These are phyloP conservation scores for Zygosaccharomyces pseudobailii DNA, from an alignment of 1,139 yeast genomes.

Conservation along the genomic window DNA sequence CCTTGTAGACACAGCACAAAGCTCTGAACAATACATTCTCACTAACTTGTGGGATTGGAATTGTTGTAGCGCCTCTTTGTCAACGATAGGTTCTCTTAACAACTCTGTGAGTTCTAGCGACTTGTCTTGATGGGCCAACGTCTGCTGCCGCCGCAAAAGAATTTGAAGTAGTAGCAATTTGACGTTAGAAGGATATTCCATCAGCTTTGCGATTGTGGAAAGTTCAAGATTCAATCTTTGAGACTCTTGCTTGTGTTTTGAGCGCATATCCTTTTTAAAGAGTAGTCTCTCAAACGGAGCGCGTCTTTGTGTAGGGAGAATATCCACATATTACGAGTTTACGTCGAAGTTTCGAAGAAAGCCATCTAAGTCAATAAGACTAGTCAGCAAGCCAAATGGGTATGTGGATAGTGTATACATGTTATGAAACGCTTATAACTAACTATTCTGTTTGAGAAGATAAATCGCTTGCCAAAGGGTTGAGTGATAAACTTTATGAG, in stretches of 20 bases:
- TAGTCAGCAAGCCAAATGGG: neutral
- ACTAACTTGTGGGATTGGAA: conserved; percentile 26
- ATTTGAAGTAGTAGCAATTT: conserved; percentile 28
- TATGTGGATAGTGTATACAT: neutral
- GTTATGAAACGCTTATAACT: neutral
- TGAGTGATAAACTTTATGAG: conserved; percentile 87
- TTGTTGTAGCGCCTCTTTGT: conserved; percentile 18
- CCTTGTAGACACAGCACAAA: conserved; percentile 19
- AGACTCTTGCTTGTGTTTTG: neutral
- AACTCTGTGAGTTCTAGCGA: conserved; percentile 16
- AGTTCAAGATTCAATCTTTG: neutral
- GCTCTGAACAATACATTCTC: conserved; percentile 24
- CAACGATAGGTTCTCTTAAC: conserved; percentile 27
- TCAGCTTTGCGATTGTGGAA: neutral
- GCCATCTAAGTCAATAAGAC: neutral
- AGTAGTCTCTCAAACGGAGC: neutral
- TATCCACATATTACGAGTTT: neutral
- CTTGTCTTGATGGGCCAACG: conserved; percentile 20
- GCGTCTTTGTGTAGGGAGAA: neutral
- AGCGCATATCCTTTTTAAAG: too few species aligned
- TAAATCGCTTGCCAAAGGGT: conserved; percentile 70
- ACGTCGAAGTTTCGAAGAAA: neutral
- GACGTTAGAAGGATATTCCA: conserved; percentile 24
- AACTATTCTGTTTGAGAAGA: conserved; percentile 40
- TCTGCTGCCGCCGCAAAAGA: conserved; percentile 28